A percentile compares a stretch with the other conserved stretches of the same genome.
phyloP scores from a whole-genome alignment of 441 rosid genomes.

The Croton laevigatus region DNA sequence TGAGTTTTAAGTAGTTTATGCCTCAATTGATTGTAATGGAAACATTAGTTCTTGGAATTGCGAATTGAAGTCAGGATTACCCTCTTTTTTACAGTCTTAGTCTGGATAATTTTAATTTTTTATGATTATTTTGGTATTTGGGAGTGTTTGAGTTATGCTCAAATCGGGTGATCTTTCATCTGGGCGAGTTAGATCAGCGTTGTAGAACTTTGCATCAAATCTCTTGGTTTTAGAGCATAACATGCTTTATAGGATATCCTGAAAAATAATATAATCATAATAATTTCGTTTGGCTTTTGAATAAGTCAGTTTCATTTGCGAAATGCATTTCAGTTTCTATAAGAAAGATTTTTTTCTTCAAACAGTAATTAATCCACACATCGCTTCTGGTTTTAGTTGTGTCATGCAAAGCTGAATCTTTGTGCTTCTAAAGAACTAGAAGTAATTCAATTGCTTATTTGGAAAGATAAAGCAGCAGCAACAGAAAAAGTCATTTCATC shows the following conservation, averaged over 20 bases:
- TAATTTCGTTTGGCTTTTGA: not conserved
- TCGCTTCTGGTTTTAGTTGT: too few species aligned
- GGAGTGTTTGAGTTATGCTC: constrained; percentile 1
- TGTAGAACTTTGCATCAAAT: not conserved
- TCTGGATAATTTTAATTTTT: not conserved
- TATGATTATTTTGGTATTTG: not conserved
- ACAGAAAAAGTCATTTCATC: too few species aligned
- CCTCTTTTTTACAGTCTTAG: not conserved
- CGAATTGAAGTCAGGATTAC: not conserved
- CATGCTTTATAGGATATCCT: not conserved
- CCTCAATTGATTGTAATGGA: constrained; percentile 1
- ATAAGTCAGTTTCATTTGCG: not conserved
- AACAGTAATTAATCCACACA: too few species aligned
- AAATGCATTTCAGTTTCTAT: not conserved
- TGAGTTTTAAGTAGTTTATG: not conserved
- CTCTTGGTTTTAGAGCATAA: not conserved
- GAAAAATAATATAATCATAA: not conserved
- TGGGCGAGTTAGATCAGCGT: not conserved
- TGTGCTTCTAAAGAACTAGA: not conserved
- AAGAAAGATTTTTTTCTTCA: too few species aligned
- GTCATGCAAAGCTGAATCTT: too few species aligned
- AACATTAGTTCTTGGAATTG: not conserved
- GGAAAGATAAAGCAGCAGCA: too few species aligned
- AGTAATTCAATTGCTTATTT: not conserved
- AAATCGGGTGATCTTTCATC: not conserved